Conservation (phyloP, 2,329 filamentous ascomycete species). For the Diaporthe capsici region DNA sequence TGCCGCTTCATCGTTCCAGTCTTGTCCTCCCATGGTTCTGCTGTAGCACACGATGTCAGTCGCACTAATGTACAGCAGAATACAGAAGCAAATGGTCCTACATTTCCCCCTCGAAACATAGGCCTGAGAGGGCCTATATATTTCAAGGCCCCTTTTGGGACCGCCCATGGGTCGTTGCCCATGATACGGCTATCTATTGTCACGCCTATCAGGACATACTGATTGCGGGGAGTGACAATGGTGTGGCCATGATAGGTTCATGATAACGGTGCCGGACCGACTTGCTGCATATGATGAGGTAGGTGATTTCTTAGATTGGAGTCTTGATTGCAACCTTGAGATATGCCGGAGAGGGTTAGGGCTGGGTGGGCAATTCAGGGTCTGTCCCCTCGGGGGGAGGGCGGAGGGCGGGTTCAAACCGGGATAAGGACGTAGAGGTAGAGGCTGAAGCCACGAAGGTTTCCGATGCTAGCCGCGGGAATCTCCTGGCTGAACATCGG, state of each 20-base stretch:
- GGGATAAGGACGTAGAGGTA: not conserved
- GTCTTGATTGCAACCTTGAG: constrained; percentile 10
- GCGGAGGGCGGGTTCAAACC: too few relatives aligned
- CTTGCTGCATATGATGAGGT: not conserved
- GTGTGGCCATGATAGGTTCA: constrained; percentile 20
- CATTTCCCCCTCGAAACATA: not conserved
- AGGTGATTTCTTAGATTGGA: not conserved
- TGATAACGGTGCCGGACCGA: constrained; percentile 18
- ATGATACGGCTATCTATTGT: constrained; percentile 26
- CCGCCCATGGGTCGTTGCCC: not conserved
- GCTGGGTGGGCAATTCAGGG: not conserved
- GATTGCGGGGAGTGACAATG: not conserved
- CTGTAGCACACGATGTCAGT: not conserved
- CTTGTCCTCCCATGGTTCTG: not conserved
- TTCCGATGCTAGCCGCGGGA: constrained; percentile 20
- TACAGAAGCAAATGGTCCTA: not conserved
- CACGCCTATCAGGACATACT: constrained; percentile 15
- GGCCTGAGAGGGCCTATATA: constrained; percentile 7
- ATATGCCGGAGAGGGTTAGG: not conserved
- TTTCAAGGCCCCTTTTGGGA: not conserved
- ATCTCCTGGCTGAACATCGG: not conserved
- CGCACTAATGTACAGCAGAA: not conserved
- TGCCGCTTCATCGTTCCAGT: constrained; percentile 34
- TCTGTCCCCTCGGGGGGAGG: too few relatives aligned
- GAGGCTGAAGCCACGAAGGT: constrained; percentile 8